Base-by-base conservation (phyloP, 176 grass and related monocot genomes). In the Poa annua region DNA sequence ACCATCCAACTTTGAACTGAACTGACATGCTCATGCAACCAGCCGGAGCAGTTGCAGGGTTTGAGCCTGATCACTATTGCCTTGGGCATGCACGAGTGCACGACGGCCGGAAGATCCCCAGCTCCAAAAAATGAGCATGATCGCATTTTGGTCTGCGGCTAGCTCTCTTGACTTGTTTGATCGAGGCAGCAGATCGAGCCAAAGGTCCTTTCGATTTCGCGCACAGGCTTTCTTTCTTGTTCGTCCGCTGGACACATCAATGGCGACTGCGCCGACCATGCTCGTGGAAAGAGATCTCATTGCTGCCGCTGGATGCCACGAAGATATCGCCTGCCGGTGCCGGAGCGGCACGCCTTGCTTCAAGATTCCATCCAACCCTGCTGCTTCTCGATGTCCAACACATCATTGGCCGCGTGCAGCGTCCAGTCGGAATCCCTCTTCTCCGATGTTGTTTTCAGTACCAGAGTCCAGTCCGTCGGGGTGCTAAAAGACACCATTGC, bases 401-500 rank as follows among this genome's bases (percentile, higher is more conserved):
- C 68, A 73, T 47, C 7, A 16, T 61, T 74, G 10, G 80, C 54
- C 54, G 68, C 68, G 12, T 62, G 77, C 60, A 16, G 32, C 21
- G 38, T 45, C 36, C 3, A 62, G 8, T 15, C 3, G 21, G 8
- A 21, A n/a, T n/a, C 16, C 17, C 24, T 19, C 6, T 17, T 35
- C 12, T 20, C 6, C n/a, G 11, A 25, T 4, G 22, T n/a, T 55
- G 1, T 57, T 10, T 74, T 11, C 15, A 33, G 71, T 52, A 6
- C 17, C 25, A 20, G 8, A 20, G 45, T 24, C 5, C n/a, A 25
- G 17, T 54, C 17, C 6, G 52, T 54, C 56, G 12, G 21, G 47
- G 16, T 20, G 49, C 15, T 49, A 3, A 6, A 50, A 5, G 3
- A 16, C 48, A 50, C 13, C 5, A 16, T 50, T 16, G 48, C 48